phyloP scores from a whole-genome alignment of 345 rosid genomes.

The Eucalyptus polybractea region DNA sequence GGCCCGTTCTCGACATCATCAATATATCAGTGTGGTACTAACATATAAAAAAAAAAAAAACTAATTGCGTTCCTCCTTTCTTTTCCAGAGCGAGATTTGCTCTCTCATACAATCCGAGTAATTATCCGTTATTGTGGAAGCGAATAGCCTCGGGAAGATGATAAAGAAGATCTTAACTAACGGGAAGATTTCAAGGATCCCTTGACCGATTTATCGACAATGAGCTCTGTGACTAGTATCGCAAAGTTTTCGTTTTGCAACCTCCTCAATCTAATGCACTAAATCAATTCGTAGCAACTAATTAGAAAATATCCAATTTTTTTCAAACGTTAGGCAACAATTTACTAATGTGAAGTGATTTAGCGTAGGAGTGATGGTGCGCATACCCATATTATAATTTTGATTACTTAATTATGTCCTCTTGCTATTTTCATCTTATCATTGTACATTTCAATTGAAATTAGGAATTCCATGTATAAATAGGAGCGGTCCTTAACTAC shows the following conservation, averaged over 20 bases:
- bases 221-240: not conserved
- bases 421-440: not conserved
- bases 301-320: not conserved
- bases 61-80: not conserved
- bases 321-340: not conserved
- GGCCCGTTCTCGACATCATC: not conserved
- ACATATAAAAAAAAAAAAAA: not conserved
- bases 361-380: not conserved
- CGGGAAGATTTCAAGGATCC: not conserved
- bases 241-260: not conserved
- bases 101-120: not conserved
- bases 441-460: too few species aligned
- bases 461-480: too few species aligned
- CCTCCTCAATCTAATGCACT: not conserved
- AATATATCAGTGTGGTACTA: not conserved
- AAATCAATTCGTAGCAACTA: not conserved
- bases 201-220: not conserved
- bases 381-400: not conserved
- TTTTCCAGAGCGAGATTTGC: not conserved
- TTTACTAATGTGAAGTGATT: not conserved
- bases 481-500: too few species aligned
- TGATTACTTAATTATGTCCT: not conserved
- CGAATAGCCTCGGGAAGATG: too few species aligned
- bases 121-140: not conserved
- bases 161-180: not conserved